Evolutionary conservation across 306 rosid species (phyloP).

Genomic region (Sicyos baderoa): DNA sequence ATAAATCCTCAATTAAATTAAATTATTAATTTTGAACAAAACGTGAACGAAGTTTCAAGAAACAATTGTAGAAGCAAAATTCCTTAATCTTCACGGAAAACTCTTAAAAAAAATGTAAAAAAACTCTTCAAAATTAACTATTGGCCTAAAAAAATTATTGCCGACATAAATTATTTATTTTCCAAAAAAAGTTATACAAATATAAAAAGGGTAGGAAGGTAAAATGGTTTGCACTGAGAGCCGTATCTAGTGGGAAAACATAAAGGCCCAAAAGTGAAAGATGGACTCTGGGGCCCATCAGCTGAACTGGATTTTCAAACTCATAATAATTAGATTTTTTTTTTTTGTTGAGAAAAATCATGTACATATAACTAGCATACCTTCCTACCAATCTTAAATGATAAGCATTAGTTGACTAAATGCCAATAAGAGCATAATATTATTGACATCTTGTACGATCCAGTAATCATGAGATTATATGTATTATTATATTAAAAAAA

Average conservation of each 20-base stretch:
- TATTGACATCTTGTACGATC: no score
- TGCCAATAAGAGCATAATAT: no score
- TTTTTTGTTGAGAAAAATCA: no score
- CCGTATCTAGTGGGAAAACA: background rate
- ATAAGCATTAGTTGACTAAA: constrained; percentile 12
- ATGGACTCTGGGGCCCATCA: background rate
- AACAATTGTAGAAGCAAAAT: background rate
- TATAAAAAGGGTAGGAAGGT: background rate
- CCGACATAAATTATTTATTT: background rate
- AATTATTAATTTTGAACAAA: background rate
- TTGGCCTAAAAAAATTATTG: background rate
- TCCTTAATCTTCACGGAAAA: background rate
- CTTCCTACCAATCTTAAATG: background rate
- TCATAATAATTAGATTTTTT: background rate
- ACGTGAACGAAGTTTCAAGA: background rate
- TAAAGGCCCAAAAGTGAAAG: background rate
- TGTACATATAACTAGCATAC: no score
- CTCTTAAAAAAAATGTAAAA: no score
- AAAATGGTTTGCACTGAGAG: background rate
- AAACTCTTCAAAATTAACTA: background rate
- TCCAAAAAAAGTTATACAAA: background rate
- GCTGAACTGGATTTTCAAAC: background rate
- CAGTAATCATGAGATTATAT: no score
- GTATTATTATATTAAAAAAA: no score
- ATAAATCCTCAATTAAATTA: no score